These are phyloP conservation scores for Phytophthora crassamura DNA, from an alignment of 352 stramenopile species.

Conservation along the genomic window DNA sequence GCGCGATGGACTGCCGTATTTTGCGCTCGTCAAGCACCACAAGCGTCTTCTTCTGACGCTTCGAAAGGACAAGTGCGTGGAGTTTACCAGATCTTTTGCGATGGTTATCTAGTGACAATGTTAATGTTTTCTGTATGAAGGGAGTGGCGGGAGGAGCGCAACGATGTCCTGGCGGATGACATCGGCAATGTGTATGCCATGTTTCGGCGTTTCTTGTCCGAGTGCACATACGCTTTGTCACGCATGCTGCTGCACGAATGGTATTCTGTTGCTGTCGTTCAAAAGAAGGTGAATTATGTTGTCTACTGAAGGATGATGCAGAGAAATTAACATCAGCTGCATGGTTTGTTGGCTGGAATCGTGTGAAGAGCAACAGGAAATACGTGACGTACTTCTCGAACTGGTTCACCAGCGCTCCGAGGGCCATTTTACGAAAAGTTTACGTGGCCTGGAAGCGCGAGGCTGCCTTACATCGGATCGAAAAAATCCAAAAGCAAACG, in stretches of 20 bases:
- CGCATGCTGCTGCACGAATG: constrained; percentile 71
- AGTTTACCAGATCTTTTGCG: constrained; percentile 1
- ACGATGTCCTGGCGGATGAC: constrained; percentile 61
- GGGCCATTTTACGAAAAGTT: constrained; percentile 57
- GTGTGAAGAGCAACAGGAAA: constrained; percentile 66
- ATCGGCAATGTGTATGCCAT: constrained; percentile 65
- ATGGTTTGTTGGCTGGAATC: background rate
- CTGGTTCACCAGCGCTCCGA: constrained; percentile 69
- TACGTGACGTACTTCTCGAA: constrained; percentile 76
- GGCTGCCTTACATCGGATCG: constrained; percentile 33
- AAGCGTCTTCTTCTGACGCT: constrained; percentile 59
- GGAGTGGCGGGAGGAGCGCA: constrained; percentile 52
- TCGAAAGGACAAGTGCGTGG: constrained; percentile 53
- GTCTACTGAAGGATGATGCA: background rate
- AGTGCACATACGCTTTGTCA: constrained; percentile 53
- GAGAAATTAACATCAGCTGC: background rate
- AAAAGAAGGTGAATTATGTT: constrained; percentile 60
- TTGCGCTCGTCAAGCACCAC: constrained; percentile 70
- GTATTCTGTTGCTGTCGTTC: constrained; percentile 62
- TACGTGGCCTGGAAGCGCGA: constrained; percentile 65
- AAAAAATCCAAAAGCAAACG: constrained; percentile 47
- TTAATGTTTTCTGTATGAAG: constrained; percentile 15
- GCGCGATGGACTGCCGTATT: constrained; percentile 51
- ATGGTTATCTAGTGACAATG: background rate
- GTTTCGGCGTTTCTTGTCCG: constrained; percentile 56